These are phyloP conservation scores for Salix brachista DNA, from an alignment of 345 rosid species.

Conservation along the genomic window DNA sequence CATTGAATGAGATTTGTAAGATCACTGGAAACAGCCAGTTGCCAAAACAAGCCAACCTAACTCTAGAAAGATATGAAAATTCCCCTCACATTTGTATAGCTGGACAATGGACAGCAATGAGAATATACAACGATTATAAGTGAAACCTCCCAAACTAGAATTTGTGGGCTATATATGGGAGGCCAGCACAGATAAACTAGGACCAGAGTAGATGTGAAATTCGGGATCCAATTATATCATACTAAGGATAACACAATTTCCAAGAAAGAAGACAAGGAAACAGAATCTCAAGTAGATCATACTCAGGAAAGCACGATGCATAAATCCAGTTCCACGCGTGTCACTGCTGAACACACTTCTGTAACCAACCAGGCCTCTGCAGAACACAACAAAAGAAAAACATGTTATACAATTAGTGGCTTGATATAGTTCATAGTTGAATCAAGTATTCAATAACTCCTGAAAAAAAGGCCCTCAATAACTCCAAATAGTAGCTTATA, in stretches of 20 bases:
- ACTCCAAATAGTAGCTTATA: no score
- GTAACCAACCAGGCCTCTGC: conserved; percentile 96
- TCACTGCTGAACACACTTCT: conserved; percentile 97
- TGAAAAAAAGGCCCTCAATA: no score
- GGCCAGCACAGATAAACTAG: neutral
- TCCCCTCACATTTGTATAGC: neutral
- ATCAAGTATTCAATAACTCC: no score
- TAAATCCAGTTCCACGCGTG: conserved; percentile 96
- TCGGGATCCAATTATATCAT: neutral
- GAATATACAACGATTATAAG: no score
- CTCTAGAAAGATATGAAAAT: neutral
- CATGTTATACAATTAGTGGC: neutral
- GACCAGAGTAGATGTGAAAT: neutral
- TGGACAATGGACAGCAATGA: neutral
- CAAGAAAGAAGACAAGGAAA: neutral
- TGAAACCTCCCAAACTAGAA: neutral
- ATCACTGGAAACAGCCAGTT: no score
- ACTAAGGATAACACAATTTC: neutral
- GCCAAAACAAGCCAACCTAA: neutral
- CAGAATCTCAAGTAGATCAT: conserved; percentile 21
- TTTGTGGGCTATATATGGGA: neutral
- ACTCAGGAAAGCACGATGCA: conserved; percentile 98
- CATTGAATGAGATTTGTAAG: no score
- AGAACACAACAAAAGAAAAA: conserved; percentile 10
- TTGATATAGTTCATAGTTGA: neutral